A percentile compares a stretch with the other conserved stretches of the same genome.
phyloP scores from a whole-genome alignment of 2,329 filamentous ascomycete species.

The Fusarium veterinarium region DNA sequence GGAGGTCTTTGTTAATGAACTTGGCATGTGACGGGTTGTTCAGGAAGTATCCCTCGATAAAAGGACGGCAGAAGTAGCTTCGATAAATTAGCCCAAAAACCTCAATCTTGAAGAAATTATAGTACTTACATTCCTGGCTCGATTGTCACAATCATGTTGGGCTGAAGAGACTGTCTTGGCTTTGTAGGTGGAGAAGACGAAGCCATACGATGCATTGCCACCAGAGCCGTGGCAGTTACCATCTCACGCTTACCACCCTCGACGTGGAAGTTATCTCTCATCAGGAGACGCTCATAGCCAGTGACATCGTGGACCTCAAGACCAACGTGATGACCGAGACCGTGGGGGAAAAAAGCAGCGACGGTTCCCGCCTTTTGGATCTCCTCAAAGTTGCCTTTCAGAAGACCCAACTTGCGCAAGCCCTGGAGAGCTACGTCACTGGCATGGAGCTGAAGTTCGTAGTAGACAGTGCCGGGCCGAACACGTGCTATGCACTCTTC shows the following conservation, averaged over 20 bases:
- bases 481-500: slow-evolving; percentile 75
- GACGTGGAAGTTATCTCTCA: slow-evolving; percentile 44
- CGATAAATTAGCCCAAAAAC: background rate
- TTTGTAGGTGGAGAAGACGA: slow-evolving; percentile 45
- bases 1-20: slow-evolving; percentile 72
- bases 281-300: slow-evolving; percentile 52
- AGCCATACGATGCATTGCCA: slow-evolving; percentile 42
- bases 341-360: slow-evolving; percentile 74
- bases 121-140: slow-evolving; percentile 75
- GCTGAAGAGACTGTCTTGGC: slow-evolving; percentile 58
- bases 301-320: slow-evolving; percentile 73
- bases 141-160: slow-evolving; percentile 79
- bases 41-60: slow-evolving; percentile 76
- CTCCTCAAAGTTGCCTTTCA: slow-evolving; percentile 71
- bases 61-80: slow-evolving; percentile 80
- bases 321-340: slow-evolving; percentile 73
- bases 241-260: slow-evolving; percentile 56
- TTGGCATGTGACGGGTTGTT: slow-evolving; percentile 66
- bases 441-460: slow-evolving; percentile 78
- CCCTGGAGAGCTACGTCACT: slow-evolving; percentile 78
- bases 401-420: slow-evolving; percentile 76
- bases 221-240: slow-evolving; percentile 52
- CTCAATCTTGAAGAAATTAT: background rate
- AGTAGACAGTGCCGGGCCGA: slow-evolving; percentile 75
- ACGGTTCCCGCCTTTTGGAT: slow-evolving; percentile 65